Evolutionary conservation across 2,329 filamentous ascomycete genomes (phyloP).

Genomic region (Alternaria burnsii): DNA sequence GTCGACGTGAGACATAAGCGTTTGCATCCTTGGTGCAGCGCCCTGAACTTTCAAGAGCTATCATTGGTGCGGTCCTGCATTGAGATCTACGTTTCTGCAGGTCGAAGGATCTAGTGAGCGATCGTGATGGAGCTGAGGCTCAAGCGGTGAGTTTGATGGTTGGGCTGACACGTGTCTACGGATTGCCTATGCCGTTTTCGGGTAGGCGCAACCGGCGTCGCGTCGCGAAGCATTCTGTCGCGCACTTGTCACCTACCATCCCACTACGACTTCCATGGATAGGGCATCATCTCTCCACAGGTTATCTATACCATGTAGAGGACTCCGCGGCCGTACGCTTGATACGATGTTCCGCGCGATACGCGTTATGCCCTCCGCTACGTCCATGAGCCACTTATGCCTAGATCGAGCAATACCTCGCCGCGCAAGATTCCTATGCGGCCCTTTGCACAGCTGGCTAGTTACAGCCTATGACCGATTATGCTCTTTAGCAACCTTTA

Average conservation of each 20-base stretch:
- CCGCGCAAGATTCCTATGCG: not conserved
- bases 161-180: constrained; percentile 15
- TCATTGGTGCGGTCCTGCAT: constrained; percentile 6
- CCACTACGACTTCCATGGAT: not conserved
- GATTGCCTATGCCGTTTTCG: constrained; percentile 3
- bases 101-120: not conserved
- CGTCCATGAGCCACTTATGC: not conserved
- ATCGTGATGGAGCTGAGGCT: constrained; percentile 14
- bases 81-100: not conserved
- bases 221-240: not conserved
- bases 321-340: not conserved
- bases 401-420: not conserved
- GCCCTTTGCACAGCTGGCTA: not conserved
- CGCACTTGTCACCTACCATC: constrained; percentile 3
- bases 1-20: constrained; percentile 4
- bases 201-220: not conserved
- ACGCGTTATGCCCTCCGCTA: not conserved
- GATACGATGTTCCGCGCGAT: not conserved
- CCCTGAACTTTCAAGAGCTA: not conserved
- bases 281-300: not conserved
- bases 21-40: constrained; percentile 7
- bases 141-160: constrained; percentile 17
- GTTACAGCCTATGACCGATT: not conserved
- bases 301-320: not conserved
- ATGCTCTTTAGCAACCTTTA: not conserved